Evolutionary conservation across 2,329 filamentous ascomycete genomes (phyloP).

Genomic region (Trichoderma cornu-damae): DNA sequence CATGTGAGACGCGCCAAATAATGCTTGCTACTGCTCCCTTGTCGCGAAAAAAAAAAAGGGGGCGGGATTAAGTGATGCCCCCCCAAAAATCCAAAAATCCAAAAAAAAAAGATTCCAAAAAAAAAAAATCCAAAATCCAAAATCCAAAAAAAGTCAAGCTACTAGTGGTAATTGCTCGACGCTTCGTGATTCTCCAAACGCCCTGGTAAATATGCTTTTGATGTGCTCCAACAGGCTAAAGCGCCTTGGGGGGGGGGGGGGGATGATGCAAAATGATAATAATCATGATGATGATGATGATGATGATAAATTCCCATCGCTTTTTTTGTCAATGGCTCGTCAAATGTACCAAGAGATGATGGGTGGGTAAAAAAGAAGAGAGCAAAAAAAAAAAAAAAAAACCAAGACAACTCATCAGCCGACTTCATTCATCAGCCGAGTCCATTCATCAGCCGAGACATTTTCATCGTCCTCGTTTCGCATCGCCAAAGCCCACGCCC

Average conservation of each 20-base stretch:
- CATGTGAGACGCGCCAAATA: neutral
- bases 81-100: neutral
- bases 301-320: slow-evolving; percentile 7
- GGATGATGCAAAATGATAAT: neutral
- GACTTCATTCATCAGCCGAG: neutral
- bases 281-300: too few relatives aligned
- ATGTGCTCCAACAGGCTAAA: slow-evolving; percentile 8
- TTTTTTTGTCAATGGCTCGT: slow-evolving; percentile 10
- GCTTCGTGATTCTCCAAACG: slow-evolving; percentile 13
- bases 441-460: neutral
- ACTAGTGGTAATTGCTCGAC: neutral
- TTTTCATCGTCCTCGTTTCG: neutral
- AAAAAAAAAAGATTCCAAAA: neutral
- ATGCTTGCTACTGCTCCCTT: neutral
- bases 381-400: neutral
- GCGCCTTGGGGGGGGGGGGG: slow-evolving; percentile 22
- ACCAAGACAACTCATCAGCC: too few relatives aligned
- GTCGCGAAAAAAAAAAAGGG: neutral
- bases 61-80: neutral
- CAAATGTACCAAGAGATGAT: neutral
- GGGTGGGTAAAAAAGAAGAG: too few relatives aligned
- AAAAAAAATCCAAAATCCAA: neutral
- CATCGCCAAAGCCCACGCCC: slow-evolving; percentile 12
- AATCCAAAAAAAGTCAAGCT: neutral
- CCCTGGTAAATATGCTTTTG: slow-evolving; percentile 11